phyloP scores from a whole-genome alignment of 78 protist genomes.

The Guillardia theta region DNA sequence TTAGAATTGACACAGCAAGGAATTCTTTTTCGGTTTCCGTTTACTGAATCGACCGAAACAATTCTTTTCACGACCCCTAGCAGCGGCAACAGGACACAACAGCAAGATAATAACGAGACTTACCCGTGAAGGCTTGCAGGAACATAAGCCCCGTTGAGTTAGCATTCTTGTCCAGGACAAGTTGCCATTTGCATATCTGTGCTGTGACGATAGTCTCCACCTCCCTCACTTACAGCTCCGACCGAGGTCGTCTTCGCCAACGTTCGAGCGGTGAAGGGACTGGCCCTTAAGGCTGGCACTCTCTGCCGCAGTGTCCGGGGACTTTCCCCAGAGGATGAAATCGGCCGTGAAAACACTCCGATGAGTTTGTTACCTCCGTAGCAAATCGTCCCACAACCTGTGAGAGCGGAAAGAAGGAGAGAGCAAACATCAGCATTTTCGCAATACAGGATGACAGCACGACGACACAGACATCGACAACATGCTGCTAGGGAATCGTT shows the following conservation, averaged over 20 bases:
- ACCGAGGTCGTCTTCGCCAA: slow-evolving; percentile 13
- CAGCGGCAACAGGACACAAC: too few species aligned
- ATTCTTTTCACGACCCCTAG: too few species aligned
- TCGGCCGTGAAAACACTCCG: background rate
- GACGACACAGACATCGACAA: too few species aligned
- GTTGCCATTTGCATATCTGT: slow-evolving; percentile 37
- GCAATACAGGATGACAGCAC: too few species aligned
- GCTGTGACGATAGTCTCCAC: slow-evolving; percentile 39
- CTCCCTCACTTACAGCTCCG: slow-evolving; percentile 25
- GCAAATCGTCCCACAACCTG: slow-evolving; percentile 45
- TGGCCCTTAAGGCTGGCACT: slow-evolving; percentile 48
- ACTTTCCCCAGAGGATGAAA: slow-evolving; percentile 34
- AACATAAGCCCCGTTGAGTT: slow-evolving; percentile 45
- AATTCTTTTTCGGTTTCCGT: too few species aligned
- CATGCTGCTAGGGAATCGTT: too few species aligned
- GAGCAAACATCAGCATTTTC: background rate
- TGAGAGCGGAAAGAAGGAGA: background rate
- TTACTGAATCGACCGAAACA: too few species aligned
- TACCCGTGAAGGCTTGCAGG: slow-evolving; percentile 13
- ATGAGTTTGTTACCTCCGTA: slow-evolving; percentile 27
- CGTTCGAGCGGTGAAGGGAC: slow-evolving; percentile 7
- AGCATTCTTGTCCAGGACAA: background rate
- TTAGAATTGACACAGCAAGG: too few species aligned
- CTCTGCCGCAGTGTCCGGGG: slow-evolving; percentile 49
- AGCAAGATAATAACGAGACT: too few species aligned